Base-by-base conservation (phyloP, 345 rosid species). In the Garcia nutans region DNA sequence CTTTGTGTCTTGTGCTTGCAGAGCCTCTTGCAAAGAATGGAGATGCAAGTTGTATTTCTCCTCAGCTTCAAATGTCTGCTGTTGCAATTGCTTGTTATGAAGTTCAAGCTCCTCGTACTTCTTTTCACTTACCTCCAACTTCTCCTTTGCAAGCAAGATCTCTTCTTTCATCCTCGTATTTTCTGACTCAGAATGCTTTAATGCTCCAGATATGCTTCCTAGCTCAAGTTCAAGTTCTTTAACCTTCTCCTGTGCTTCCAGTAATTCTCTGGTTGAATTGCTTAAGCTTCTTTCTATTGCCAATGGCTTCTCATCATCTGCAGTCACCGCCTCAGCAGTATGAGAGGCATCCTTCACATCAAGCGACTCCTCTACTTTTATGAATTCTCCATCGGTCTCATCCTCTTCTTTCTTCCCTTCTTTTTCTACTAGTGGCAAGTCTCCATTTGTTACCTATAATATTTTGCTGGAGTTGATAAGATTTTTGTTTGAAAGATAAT, bases 331-430 rank as follows among this genome's bases (percentile, higher is more conserved):
- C 63, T 81, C 77, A 23, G 78, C 75, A 42, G 57, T 66, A 76
- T 79, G 83, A 42, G 88, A 66, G 68, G 74, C 80, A 64, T 87
- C 97, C 79, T 90, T 92, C 37, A 74, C 80, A 77, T 91, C 96
- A 9, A 90, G 71, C 15, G 86, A 83, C 84, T 93, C 99, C 86
- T 82, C 98, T 66, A 96, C 95, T 80, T 96, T 96, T 60, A 96
- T 92, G 86, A 96, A 96, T 78, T 88, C 98, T 70, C 93, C 98
- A 71, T 87, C 79, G 62, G 86, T 84, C 80, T 93, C 99, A 71
- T 96, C 95, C 69, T 90, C 98, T 65, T 92, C 98, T 82, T 88
- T 92, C 77, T 82, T 89, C 41, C 79, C 88, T 76, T 64, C 90
- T 72, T 78, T 89, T 37, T 79, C 88, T 22, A 69, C 86, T 56